Evolutionary conservation across 2,329 filamentous ascomycete species (phyloP).

Genomic region (Neophaeococcomyces mojaviensis): DNA sequence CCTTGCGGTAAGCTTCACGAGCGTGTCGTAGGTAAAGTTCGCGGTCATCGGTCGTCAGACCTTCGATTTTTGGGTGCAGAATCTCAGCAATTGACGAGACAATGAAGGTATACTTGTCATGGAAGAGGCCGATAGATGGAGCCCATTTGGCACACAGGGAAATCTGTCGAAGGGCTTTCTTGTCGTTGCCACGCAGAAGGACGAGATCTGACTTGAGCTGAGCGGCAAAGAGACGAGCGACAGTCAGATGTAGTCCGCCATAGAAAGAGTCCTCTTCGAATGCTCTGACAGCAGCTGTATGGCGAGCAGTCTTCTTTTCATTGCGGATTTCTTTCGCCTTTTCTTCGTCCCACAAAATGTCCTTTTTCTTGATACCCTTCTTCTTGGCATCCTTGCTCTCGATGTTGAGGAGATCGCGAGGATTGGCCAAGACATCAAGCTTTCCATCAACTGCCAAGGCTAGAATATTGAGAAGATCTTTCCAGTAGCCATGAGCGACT

Average conservation of each 20-base stretch:
- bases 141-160: slow-evolving; percentile 57
- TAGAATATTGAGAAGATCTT: slow-evolving; percentile 53
- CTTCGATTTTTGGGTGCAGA: slow-evolving; percentile 36
- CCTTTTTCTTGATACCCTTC: slow-evolving; percentile 19
- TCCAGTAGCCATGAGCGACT: slow-evolving; percentile 55
- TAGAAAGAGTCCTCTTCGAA: slow-evolving; percentile 43
- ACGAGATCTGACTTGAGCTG: slow-evolving; percentile 45
- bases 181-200: slow-evolving; percentile 34
- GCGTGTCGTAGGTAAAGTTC: slow-evolving; percentile 48
- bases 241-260: slow-evolving; percentile 44
- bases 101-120: slow-evolving; percentile 53
- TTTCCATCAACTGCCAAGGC: slow-evolving; percentile 44
- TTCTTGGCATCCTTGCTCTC: slow-evolving; percentile 31
- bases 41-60: slow-evolving; percentile 32
- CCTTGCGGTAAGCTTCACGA: slow-evolving; percentile 47
- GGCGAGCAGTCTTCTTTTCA: slow-evolving; percentile 32
- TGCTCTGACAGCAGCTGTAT: slow-evolving; percentile 35
- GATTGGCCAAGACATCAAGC: slow-evolving; percentile 36
- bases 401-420: slow-evolving; percentile 36
- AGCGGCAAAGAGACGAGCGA: slow-evolving; percentile 50
- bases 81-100: slow-evolving; percentile 52
- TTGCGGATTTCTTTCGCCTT: slow-evolving; percentile 20
- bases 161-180: slow-evolving; percentile 37
- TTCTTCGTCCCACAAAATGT: neutral
- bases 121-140: slow-evolving; percentile 47